Base-by-base conservation (phyloP, 2,329 filamentous ascomycete species). In the Tympanopsis confertula region DNA sequence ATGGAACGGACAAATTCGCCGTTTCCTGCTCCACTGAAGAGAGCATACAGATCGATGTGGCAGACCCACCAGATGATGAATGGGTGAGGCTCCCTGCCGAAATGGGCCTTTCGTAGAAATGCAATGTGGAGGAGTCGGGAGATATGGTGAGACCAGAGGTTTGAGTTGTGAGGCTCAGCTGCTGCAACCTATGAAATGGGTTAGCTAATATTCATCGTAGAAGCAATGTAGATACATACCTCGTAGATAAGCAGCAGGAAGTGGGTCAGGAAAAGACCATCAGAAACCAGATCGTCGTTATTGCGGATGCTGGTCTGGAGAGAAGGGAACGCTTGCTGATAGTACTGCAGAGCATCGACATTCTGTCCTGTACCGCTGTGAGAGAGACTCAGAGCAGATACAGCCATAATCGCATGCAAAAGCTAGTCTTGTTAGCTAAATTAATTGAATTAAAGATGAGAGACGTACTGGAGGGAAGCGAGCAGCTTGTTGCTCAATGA, bases 211-310 rank as follows among this genome's bases (percentile, higher is more conserved):
- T 10, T 10, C 24, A 28, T 28, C 24, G n/a, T n/a, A 28, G 10
- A 28, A 38, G 35, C 38, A 43, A 42, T 49, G 4, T 43, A 49
- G 32, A 43, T 38, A 43, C 58, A 51, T 41, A 72, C 66, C 54
- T 75, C 71, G 47, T 74, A 74, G 15, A 74, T 53, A 20, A 74
- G 59, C 5, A 76, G 59, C 3, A 76, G 53, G 42, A 73, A 74
- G 48, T 76, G 70, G 2, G 69, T 68, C 19, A 73, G 58, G 41
- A 75, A 67, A 18, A 68, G 58, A n/a, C 68, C 69, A 46, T 75
- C 68, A 0, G 68, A 71, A 14, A 66, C 59, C n/a, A 73, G 53
- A 45, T 75, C 66, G 35, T 67, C 57, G 12, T 62, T 55, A 30
- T 58, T 65, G 18, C 56, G 58, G 5, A 69, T 45, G 37, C 52